Evolutionary conservation across 2,329 filamentous ascomycete species (phyloP).

Genomic region (Clarireedia hainanense): DNA sequence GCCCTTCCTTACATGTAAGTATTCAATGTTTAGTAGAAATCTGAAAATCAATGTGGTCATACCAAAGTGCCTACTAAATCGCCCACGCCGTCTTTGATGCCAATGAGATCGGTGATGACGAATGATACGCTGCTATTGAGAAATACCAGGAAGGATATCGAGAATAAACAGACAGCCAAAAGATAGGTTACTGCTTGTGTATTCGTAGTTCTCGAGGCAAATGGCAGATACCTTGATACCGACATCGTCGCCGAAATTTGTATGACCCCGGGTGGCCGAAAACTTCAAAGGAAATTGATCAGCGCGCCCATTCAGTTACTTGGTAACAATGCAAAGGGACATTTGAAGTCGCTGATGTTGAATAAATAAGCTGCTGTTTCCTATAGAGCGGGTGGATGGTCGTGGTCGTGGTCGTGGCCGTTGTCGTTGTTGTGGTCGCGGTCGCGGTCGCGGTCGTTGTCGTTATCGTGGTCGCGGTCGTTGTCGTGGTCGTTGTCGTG

Average conservation of each 20-base stretch:
- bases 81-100: slow-evolving; percentile 64
- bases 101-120: slow-evolving; percentile 76
- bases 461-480: too few relatives aligned
- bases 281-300: background rate
- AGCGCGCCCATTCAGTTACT: background rate
- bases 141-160: slow-evolving; percentile 84
- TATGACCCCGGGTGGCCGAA: background rate
- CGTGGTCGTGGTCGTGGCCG: too few relatives aligned
- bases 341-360: background rate
- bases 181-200: slow-evolving; percentile 67
- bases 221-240: slow-evolving; percentile 36
- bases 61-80: slow-evolving; percentile 71
- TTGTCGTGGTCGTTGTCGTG: too few relatives aligned
- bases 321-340: background rate
- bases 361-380: too few relatives aligned
- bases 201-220: slow-evolving; percentile 50
- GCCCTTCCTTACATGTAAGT: slow-evolving; percentile 34
- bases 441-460: too few relatives aligned
- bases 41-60: slow-evolving; percentile 1
- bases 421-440: too few relatives aligned
- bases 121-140: slow-evolving; percentile 79
- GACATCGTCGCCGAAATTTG: slow-evolving; percentile 2
- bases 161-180: slow-evolving; percentile 75
- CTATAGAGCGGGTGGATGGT: too few relatives aligned
- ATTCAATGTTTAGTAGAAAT: slow-evolving; percentile 1